Percentiles rank a stretch among this genome's conserved stretches.
Conservation (phyloP, 108 stramenopile species). For the Schizochytrium sp. region DNA sequence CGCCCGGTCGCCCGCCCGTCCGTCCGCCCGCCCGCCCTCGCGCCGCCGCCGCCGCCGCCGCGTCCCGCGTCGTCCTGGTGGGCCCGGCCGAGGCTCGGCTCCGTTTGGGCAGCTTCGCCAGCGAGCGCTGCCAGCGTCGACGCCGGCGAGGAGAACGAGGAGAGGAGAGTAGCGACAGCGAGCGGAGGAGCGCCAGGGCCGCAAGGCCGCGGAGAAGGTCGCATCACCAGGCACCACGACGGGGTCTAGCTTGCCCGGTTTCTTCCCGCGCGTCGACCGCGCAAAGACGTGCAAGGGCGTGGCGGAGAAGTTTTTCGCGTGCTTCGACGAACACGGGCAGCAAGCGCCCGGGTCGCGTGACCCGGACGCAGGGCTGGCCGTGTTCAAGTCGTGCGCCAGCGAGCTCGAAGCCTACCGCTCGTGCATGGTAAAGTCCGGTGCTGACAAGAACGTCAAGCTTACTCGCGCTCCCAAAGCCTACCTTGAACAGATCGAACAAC, state of each 20-base stretch:
- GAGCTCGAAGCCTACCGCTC: background rate
- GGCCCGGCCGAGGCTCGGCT: no score
- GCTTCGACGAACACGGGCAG: conserved; percentile 15
- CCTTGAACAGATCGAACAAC: background rate
- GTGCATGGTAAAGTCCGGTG: background rate
- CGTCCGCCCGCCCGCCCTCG: no score
- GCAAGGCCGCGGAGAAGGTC: background rate
- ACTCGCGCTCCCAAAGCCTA: conserved; percentile 13
- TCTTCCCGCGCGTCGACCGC: conserved; percentile 6
- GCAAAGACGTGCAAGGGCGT: background rate
- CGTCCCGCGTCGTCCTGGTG: no score
- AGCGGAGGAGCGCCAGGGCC: background rate
- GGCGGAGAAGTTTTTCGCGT: background rate
- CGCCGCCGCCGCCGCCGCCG: no score
- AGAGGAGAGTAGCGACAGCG: no score
- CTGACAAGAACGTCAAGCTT: background rate
- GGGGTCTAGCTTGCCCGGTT: background rate
- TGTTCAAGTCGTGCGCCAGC: background rate
- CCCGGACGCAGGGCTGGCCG: background rate
- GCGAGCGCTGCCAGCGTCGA: no score
- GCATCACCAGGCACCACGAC: background rate
- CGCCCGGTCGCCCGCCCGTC: no score
- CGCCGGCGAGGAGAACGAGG: no score
- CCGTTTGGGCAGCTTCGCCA: no score
- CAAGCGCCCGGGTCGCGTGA: background rate